Evolutionary conservation across 192 early-diverging fungal genomes (phyloP).

Genomic region (Funneliformis geosporum): DNA sequence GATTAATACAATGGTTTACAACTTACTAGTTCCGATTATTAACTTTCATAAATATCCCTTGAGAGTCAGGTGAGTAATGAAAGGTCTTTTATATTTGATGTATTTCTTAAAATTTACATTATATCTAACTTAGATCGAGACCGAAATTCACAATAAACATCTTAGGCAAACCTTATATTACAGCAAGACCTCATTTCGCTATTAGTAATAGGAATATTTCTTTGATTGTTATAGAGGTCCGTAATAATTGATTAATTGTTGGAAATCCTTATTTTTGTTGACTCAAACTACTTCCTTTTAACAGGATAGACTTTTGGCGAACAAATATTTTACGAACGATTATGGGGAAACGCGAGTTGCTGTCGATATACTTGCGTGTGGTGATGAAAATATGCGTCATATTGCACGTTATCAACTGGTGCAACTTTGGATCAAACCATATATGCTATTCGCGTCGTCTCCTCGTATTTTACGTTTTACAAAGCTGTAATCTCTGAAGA

Average conservation of each 20-base stretch:
- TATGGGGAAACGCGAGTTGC: background rate
- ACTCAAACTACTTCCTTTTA: background rate
- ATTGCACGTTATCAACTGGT: background rate
- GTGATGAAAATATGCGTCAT: constrained; percentile 9
- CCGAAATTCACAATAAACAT: constrained; percentile 4
- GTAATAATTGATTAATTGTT: constrained; percentile 4
- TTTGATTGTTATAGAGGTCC: constrained; percentile 21
- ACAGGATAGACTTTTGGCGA: constrained; percentile 5
- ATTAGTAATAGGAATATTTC: constrained; percentile 9
- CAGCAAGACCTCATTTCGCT: constrained; percentile 19
- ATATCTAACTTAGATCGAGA: background rate
- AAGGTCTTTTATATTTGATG: background rate
- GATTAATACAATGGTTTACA: background rate
- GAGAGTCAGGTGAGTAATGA: constrained; percentile 10
- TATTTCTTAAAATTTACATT: background rate
- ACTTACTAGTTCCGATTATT: constrained; percentile 1
- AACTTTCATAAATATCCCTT: background rate
- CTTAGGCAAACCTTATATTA: constrained; percentile 3
- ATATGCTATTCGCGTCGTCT: background rate
- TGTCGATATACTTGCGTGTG: constrained; percentile 9
- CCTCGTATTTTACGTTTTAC: constrained; percentile 7
- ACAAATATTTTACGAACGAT: background rate
- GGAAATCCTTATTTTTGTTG: constrained; percentile 2
- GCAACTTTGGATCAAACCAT: background rate
- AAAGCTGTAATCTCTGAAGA: background rate